These are phyloP conservation scores for Trametes maxima DNA, from an alignment of 768 basidiomycete genomes.

Conservation along the genomic window DNA sequence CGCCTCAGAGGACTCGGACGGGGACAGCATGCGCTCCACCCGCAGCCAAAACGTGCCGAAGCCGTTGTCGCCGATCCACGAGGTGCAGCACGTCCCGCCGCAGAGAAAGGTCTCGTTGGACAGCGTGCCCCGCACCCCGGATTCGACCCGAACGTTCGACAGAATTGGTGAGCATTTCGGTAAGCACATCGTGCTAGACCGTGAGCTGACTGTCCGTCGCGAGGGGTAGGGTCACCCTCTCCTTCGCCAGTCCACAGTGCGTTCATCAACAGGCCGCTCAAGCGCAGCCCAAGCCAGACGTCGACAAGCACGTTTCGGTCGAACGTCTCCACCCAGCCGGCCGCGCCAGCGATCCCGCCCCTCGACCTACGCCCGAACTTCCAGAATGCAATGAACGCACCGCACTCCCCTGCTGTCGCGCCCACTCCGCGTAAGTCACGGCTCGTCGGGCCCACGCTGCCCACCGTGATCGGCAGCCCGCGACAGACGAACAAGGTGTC, in stretches of 20 bases:
- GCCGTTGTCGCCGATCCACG: conserved; percentile 67
- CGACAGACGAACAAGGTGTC: conserved; percentile 30
- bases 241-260: conserved; percentile 41
- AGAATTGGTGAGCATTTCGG: conserved; percentile 20
- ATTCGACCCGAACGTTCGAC: conserved; percentile 35
- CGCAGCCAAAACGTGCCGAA: conserved; percentile 40
- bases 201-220: not conserved
- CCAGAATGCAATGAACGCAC: conserved; percentile 22
- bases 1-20: conserved; percentile 21
- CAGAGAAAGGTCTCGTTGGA: conserved; percentile 38
- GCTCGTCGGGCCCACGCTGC: conserved; percentile 24
- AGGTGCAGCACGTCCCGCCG: conserved; percentile 61
- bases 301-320: conserved; percentile 63
- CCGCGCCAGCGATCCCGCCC: conserved; percentile 56
- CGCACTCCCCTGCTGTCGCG: conserved; percentile 14
- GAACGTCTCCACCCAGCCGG: conserved; percentile 32
- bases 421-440: conserved; percentile 26
- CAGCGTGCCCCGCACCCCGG: conserved; percentile 28
- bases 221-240: not conserved
- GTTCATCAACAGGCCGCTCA: conserved; percentile 66
- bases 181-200: conserved; percentile 22
- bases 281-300: conserved; percentile 64
- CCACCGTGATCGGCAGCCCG: conserved; percentile 27
- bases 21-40: conserved; percentile 14
- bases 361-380: conserved; percentile 61